phyloP scores from a whole-genome alignment of 2,329 filamentous ascomycete genomes.

The Polytolypa hystricis region DNA sequence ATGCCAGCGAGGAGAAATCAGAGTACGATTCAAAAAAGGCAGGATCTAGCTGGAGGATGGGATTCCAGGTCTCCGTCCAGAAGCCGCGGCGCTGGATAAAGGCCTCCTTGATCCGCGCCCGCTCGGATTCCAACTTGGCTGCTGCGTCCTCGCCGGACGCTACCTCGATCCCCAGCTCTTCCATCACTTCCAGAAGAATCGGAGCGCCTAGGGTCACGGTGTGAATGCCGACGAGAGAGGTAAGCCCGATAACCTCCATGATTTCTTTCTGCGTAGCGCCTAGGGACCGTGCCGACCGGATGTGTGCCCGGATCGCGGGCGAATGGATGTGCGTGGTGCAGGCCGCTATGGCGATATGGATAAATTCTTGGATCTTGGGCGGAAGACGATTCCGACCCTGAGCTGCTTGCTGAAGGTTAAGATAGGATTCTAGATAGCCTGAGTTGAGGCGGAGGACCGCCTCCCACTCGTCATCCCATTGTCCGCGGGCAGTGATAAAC shows the following conservation, averaged over 20 bases:
- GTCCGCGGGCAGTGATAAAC: slow-evolving; percentile 36
- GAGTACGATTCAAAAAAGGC: slow-evolving; percentile 40
- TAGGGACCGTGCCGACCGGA: slow-evolving; percentile 26
- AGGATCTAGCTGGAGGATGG: slow-evolving; percentile 26
- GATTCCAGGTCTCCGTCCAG: slow-evolving; percentile 29
- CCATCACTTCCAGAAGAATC: slow-evolving; percentile 36
- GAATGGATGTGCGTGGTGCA: slow-evolving; percentile 36
- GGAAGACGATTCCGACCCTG: neutral
- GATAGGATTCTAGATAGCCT: slow-evolving; percentile 39
- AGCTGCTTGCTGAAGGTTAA: slow-evolving; percentile 11
- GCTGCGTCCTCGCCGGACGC: slow-evolving; percentile 18
- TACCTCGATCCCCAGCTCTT: slow-evolving; percentile 22
- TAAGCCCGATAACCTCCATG: slow-evolving; percentile 37
- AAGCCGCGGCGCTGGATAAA: slow-evolving; percentile 38
- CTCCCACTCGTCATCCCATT: slow-evolving; percentile 32
- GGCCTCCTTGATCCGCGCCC: slow-evolving; percentile 30
- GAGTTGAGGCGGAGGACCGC: slow-evolving; percentile 26
- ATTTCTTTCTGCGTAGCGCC: slow-evolving; percentile 34
- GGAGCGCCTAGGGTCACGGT: slow-evolving; percentile 38
- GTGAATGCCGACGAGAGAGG: slow-evolving; percentile 37
- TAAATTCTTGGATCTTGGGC: neutral
- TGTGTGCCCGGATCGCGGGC: slow-evolving; percentile 33
- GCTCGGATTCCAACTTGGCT: slow-evolving; percentile 25
- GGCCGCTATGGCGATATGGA: slow-evolving; percentile 28
- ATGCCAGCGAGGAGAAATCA: slow-evolving; percentile 36